A percentile compares a stretch with the other conserved stretches of the same genome.
phyloP scores from a whole-genome alignment of 805 yeast genomes.

The Clavispora carvajalis region DNA sequence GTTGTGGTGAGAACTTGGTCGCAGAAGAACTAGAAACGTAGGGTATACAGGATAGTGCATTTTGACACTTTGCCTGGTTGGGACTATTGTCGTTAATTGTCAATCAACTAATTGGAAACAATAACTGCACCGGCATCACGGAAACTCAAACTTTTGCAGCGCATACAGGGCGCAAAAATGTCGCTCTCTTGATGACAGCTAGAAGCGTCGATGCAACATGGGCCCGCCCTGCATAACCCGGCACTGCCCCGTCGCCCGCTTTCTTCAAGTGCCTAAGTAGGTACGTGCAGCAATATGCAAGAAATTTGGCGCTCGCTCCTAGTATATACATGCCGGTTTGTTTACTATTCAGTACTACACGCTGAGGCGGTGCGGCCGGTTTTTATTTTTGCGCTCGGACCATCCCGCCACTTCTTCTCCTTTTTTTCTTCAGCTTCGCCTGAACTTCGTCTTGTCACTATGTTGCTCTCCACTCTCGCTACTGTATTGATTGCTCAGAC shows the following conservation, averaged over 20 bases:
- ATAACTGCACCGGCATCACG: no score
- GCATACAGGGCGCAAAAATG: no score
- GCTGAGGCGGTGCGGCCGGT: background rate
- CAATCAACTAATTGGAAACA: no score
- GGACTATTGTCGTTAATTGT: no score
- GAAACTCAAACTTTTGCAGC: no score
- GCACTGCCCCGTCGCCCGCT: background rate
- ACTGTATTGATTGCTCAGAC: background rate
- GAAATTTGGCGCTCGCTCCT: background rate
- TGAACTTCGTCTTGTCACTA: background rate
- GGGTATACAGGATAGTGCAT: no score
- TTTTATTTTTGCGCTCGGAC: background rate
- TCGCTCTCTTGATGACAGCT: background rate
- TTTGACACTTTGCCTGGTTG: no score
- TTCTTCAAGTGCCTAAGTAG: background rate
- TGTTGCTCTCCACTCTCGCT: slow-evolving; percentile 1
- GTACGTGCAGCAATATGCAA: background rate
- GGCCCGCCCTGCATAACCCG: background rate
- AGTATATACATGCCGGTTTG: background rate
- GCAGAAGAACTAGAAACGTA: no score
- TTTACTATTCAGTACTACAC: background rate
- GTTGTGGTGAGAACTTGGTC: no score
- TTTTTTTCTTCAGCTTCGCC: background rate
- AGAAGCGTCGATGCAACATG: background rate
- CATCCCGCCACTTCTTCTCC: background rate